A percentile compares a stretch with the other conserved stretches of the same genome.
phyloP scores from a whole-genome alignment of 2,329 filamentous ascomycete species.

The Fusarium pininemorale region DNA sequence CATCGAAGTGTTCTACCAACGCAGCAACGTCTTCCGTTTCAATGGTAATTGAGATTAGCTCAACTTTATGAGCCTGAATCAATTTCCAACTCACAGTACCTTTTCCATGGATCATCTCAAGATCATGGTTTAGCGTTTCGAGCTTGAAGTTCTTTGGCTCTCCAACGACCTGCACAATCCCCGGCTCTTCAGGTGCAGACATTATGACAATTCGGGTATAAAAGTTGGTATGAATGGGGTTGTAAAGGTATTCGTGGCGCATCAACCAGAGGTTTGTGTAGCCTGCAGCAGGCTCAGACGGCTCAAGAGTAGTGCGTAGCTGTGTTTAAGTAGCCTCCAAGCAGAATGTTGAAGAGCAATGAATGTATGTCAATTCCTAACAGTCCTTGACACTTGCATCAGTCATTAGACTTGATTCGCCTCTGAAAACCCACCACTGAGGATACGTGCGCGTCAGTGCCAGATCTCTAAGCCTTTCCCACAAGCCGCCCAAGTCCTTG shows the following conservation, averaged over 20 bases:
- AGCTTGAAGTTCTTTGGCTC: not conserved
- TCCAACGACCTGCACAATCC: not conserved
- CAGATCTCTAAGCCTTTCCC: not conserved
- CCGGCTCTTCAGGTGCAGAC: not conserved
- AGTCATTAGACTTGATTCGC: accelerated
- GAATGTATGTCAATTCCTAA: not conserved
- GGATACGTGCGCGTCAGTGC: not conserved
- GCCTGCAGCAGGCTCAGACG: accelerated
- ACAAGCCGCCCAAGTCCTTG: accelerated
- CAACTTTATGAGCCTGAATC: not conserved
- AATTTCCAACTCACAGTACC: not conserved
- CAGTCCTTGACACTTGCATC: too few species aligned
- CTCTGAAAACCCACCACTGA: not conserved
- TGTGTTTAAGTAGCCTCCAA: accelerated
- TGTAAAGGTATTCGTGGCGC: not conserved
- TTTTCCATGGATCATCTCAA: not conserved
- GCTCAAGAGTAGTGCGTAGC: too few species aligned
- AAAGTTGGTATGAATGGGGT: accelerated
- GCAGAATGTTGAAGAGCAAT: accelerated
- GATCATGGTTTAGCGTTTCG: not conserved
- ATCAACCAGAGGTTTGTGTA: too few species aligned
- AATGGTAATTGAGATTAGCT: not conserved
- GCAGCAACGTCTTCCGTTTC: not conserved
- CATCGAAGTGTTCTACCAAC: not conserved
- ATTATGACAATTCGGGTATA: accelerated